Evolutionary conservation across 2,329 filamentous ascomycete species (phyloP), one percentile per base, ranked within the genome.

Genomic region (Cytospora schulzeri): DNA sequence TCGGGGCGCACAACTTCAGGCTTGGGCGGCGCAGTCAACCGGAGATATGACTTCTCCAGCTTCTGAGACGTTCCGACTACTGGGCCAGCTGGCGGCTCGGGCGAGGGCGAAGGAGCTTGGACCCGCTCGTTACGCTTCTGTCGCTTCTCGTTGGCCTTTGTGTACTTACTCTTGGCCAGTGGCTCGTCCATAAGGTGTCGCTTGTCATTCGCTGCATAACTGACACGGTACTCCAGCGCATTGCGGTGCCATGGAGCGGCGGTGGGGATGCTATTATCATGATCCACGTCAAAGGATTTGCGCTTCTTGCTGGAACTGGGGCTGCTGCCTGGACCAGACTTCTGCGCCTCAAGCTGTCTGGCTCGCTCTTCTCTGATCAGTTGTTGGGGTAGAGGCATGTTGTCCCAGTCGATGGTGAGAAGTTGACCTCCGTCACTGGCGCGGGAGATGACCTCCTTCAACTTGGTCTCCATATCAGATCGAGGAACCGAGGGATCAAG

Each of bases 41-140:
- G 93, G 74, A 98, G 91, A 75, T 97, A 99, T 74, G 87, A 89
- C 83, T 99, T 99, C 78, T 98, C 94, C 70, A 98, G 81, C 28
- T 83, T 84, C 76, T 93, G 86, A 76, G 90, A 94, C 54, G 91
- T 92, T 70, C 95, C 95, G 66, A 97, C 85, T 38, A 98, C 89
- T 12, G 95, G 95, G 41, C 87, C 88, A 62, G 83, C 78, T 62
- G 81, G 76, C 69, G 86, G 80, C 71, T 82, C 81, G 26, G 86
- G 85, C 58, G 82, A 86, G 15, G 85, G 83, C 33, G 85, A 85
- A 67, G 85, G 85, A 68, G 80, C 85, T 70, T 94, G 89, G 78
- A 96, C 96, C 71, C 95, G 92, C 55, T 67, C 65, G 29, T 57
- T 33, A n/a, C 65, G 65, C 73, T 91, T 91, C 76, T 90, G 91